Evolutionary conservation across 176 grass and related monocot species (phyloP), one percentile per base, ranked within the genome.

Genomic region (Pontederia crassipes): DNA sequence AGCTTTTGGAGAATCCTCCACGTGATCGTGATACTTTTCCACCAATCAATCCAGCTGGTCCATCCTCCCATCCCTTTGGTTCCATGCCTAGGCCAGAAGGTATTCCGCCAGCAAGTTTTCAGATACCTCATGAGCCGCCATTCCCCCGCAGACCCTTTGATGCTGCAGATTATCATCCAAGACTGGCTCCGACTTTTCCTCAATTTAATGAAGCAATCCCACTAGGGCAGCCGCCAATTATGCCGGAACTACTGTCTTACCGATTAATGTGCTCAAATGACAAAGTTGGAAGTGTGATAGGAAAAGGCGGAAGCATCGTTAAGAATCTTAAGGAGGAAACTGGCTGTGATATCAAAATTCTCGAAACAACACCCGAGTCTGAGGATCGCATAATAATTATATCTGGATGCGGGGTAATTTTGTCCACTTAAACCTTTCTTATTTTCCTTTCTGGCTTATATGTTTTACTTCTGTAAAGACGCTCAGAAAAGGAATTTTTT

Each of bases 311-410:
- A 67, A 88, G 79, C 75, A 74, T 68, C 74, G 78, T 98, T 48
- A 98, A 77, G 78, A 66, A 56, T 72, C 86, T 98, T 75, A 79
- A 98, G 68, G 80, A 81, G 29, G 87, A 98, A 64, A 98, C 93
- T 8, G 93, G 85, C 61, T 92, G 87, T 74, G 93, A 98, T 76
- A 83, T 98, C 66, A 91, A 88, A 73, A 72, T 92, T 82, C 63
- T 76, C 45, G 93, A 98, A 72, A 84, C 88, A 78, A 66, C 58
- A 74, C 79, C 77, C 0, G 86, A 83, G 55, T 67, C 84, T 48
- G 88, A 98, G 60, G 72, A 89, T 61, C 79, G 79, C 11, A 66
- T 92, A 59, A 63, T 98, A 74, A 26, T 75, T 57, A 84, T 98
- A 66, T 85, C 87, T 68, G 93, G 93, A 64, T 84, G 77, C 28